Base-by-base conservation (phyloP, 2,329 filamentous ascomycete species). In the Alternaria triticina region DNA sequence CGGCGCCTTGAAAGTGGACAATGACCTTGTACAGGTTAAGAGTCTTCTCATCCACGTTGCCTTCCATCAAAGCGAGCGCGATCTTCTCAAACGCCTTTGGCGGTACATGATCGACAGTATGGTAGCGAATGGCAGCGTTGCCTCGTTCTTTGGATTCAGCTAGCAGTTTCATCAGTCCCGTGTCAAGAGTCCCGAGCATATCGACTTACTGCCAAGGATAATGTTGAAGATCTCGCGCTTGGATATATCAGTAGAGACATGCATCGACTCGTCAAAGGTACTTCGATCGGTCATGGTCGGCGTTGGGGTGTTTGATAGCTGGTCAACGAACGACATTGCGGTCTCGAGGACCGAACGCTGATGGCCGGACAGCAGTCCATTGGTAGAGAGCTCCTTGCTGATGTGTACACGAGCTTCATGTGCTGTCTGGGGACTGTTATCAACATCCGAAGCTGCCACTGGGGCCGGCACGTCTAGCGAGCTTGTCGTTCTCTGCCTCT, bases 291-390 rank as follows among this genome's bases (percentile, higher is more conserved):
- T 70, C 54, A 67, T 67, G 6, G 62, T 59, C 7, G 73, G 68
- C 2, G 65, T 67, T 15, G 71, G 70, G 8, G 68, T 68, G 25
- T 71, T 70, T 0, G 74, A 73, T 10, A 77, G 44, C 17, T 76
- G 71, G 50, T 77, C 75, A 20, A 77, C 73, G 40, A 77, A 76
- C 0, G 72, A 69, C 11, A 77, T 71, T 6, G 74, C 75, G 0
- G 68, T 74, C 52, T 77, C 72, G 20, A 77, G 69, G n/a, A 74
- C 71, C n/a, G 57, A 70, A 27, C 72, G 70, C 55, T 77, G 74
- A 59, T 76, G 68, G 8, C 49, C 45, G 6, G 72, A 74, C 9
- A 76, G 68, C 4, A 69, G 36, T 22, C 67, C 70, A 54, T 75
- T 77, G 17, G 63, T 68, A 8, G 71, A 75, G 1, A 77, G 68